Conservation (phyloP, 148 eudicot genomes). For the Heliamphora exappendiculata region DNA sequence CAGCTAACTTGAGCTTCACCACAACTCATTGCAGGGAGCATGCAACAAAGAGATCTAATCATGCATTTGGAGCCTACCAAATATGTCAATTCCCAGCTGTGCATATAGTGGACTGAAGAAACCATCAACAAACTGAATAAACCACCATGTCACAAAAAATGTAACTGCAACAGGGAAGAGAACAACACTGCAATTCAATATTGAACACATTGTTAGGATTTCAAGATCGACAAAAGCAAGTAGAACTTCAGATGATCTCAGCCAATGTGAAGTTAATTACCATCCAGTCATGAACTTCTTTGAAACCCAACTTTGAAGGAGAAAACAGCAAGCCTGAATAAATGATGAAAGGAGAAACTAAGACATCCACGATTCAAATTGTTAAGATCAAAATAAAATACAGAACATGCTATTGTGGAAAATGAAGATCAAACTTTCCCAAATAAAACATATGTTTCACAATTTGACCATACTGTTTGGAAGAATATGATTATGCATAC, state of each 20-base stretch:
- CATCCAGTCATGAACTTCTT: slow-evolving; percentile 73
- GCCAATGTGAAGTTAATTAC: slow-evolving; percentile 28
- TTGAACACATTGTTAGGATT: slow-evolving; percentile 15
- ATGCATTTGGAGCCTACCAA: slow-evolving; percentile 29
- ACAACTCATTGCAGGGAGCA: neutral
- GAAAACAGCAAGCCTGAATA: slow-evolving; percentile 56
- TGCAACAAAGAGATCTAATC: neutral
- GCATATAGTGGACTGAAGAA: slow-evolving; percentile 72
- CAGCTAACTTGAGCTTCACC: neutral
- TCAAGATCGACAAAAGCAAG: neutral
- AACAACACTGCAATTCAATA: slow-evolving; percentile 45
- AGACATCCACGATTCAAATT: neutral
- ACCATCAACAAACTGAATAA: slow-evolving; percentile 67
- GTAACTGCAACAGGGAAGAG: slow-evolving; percentile 72
- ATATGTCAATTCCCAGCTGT: slow-evolving; percentile 51
- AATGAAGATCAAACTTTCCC: neutral
- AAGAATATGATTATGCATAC: neutral
- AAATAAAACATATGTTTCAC: neutral
- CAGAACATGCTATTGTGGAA: neutral
- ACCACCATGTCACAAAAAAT: slow-evolving; percentile 67
- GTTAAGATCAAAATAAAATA: neutral
- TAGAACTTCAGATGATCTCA: neutral
- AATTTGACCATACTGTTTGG: neutral
- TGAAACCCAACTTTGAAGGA: slow-evolving; percentile 66
- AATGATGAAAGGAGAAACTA: neutral